These are phyloP conservation scores for Platismatia glauca DNA, from an alignment of 495 filamentous ascomycete species.

Conservation along the genomic window DNA sequence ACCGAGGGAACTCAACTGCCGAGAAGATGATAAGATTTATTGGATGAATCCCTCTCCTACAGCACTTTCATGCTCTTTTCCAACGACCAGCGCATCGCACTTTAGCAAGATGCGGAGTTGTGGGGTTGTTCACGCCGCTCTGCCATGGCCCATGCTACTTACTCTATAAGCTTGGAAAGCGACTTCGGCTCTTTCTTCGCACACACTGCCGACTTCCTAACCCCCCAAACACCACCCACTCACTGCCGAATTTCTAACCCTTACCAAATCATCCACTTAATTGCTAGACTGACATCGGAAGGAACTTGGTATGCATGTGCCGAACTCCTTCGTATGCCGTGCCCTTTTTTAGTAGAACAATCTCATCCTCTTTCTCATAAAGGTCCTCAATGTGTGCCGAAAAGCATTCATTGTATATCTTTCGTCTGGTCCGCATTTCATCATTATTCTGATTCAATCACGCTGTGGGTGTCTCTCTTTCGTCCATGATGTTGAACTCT, in stretches of 20 bases:
- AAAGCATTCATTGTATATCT: background rate
- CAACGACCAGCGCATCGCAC: background rate
- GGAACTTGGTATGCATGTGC: background rate
- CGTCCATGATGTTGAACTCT: conserved; percentile 13
- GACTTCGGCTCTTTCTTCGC: background rate
- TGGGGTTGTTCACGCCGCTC: background rate
- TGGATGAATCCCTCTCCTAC: background rate
- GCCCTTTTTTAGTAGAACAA: background rate
- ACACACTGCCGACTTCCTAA: background rate
- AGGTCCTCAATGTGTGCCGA: background rate
- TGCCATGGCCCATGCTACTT: too few relatives aligned
- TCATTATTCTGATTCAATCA: background rate
- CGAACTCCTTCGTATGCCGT: background rate
- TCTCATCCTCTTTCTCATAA: background rate
- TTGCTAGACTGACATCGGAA: background rate
- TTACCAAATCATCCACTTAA: background rate
- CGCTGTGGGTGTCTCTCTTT: background rate
- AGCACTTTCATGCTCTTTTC: background rate
- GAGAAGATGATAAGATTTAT: too few relatives aligned
- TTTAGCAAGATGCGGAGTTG: background rate
- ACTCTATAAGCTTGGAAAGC: background rate
- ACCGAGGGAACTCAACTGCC: too few relatives aligned
- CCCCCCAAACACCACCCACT: background rate
- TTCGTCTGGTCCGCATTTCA: background rate
- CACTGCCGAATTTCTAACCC: background rate